Conservation (phyloP, 2,329 filamentous ascomycete species). For the Alternaria burnsii region DNA sequence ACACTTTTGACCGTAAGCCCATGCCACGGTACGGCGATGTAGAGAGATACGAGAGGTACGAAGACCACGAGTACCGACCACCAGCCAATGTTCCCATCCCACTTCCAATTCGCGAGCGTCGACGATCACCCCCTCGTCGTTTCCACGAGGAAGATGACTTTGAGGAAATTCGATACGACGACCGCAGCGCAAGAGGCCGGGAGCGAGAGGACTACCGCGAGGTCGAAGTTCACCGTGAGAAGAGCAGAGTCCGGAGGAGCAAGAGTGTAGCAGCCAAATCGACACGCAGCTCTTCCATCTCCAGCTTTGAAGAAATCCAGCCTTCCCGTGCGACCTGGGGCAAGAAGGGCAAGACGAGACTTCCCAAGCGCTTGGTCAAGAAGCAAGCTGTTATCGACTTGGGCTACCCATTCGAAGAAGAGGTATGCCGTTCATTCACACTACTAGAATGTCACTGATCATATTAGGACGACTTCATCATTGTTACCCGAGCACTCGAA, state of each 20-base stretch:
- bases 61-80: constrained; percentile 64
- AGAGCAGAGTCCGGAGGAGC: constrained; percentile 47
- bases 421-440: constrained; percentile 63
- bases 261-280: constrained; percentile 44
- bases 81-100: constrained; percentile 75
- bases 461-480: constrained; percentile 75
- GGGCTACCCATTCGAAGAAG: constrained; percentile 85
- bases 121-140: constrained; percentile 56
- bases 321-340: constrained; percentile 47
- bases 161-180: constrained; percentile 63
- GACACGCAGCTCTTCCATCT: constrained; percentile 51
- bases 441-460: constrained; percentile 37
- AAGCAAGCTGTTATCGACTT: constrained; percentile 83
- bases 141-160: constrained; percentile 76
- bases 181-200: constrained; percentile 31
- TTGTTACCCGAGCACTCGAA: constrained; percentile 84
- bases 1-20: constrained; percentile 85
- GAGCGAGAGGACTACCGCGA: constrained; percentile 58
- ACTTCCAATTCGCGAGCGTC: constrained; percentile 62
- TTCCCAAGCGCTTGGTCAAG: constrained; percentile 81
- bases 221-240: constrained; percentile 58
- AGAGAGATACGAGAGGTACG: constrained; percentile 53
- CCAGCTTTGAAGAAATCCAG: constrained; percentile 52
- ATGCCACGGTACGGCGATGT: constrained; percentile 64
- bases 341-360: constrained; percentile 84